A percentile compares a stretch with the other conserved stretches of the same genome.
These are phyloP conservation scores for Striga asiatica DNA, from an alignment of 257 asterid genomes.

Conservation along the genomic window DNA sequence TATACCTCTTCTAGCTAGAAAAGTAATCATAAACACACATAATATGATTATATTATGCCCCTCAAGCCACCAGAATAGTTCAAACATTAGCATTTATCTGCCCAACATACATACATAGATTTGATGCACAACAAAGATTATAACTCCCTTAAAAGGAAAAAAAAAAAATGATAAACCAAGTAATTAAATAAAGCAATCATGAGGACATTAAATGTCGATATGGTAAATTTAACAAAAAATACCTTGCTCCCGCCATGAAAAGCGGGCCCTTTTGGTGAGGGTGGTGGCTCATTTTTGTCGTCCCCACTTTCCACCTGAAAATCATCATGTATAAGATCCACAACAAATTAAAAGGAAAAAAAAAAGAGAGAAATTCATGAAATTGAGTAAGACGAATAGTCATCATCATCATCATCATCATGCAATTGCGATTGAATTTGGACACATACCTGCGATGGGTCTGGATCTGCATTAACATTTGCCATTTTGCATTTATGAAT, in stretches of 20 bases:
- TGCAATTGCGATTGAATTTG: neutral
- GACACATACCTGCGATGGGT: conserved; percentile 36
- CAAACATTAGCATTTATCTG: too few species aligned
- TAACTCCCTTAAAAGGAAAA: too few species aligned
- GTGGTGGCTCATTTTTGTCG: conserved; percentile 35
- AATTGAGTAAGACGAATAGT: neutral
- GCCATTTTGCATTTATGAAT: conserved; percentile 32
- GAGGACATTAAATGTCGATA: neutral
- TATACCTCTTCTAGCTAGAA: too few species aligned
- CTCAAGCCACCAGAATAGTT: too few species aligned
- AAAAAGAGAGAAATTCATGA: neutral
- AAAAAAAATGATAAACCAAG: too few species aligned
- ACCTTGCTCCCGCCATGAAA: conserved; percentile 75
- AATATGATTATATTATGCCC: too few species aligned
- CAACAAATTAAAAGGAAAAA: neutral
- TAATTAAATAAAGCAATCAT: neutral
- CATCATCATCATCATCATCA: neutral
- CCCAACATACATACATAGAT: too few species aligned
- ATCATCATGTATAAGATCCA: neutral
- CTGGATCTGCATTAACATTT: conserved; percentile 33
- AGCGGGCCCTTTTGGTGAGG: conserved; percentile 31
- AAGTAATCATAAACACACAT: too few species aligned
- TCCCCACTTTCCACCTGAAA: conserved; percentile 62
- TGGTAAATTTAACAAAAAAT: neutral
- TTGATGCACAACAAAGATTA: too few species aligned